Conservation (phyloP, 2,329 filamentous ascomycete species). For the Ophiostoma quercus region DNA sequence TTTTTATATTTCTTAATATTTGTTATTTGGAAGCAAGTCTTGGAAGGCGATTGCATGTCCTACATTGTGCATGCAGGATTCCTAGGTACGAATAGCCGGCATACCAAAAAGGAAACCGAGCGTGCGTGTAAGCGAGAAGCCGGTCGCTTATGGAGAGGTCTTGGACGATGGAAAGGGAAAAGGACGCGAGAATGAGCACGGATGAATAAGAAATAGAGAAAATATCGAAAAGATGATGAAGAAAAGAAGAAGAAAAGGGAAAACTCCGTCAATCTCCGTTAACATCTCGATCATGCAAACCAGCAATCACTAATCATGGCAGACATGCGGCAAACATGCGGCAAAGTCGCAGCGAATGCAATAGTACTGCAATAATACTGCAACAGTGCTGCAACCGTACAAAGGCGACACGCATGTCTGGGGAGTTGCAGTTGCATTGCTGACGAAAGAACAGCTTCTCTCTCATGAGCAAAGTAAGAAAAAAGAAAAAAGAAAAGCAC, state of each 20-base stretch:
- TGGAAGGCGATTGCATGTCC: neutral
- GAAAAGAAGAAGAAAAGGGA: neutral
- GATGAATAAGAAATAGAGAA: neutral
- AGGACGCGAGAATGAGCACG: neutral
- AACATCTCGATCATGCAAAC: neutral
- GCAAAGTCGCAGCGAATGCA: neutral
- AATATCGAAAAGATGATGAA: neutral
- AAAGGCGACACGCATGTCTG: neutral
- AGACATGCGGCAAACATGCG: neutral
- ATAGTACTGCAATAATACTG: slow-evolving; percentile 1
- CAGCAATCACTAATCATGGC: neutral
- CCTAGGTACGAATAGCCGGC: neutral
- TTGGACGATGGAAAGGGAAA: neutral
- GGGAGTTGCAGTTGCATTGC: slow-evolving; percentile 9
- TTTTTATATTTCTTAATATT: neutral
- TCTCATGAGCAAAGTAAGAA: no score
- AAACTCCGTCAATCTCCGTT: no score
- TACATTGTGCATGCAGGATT: neutral
- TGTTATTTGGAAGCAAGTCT: neutral
- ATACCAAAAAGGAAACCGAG: neutral
- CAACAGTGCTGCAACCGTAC: neutral
- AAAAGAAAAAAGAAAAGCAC: neutral
- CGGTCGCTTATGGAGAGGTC: neutral
- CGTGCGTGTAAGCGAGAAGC: neutral
- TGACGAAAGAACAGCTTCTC: neutral